phyloP scores from a whole-genome alignment of 2,329 filamentous ascomycete genomes.

The Colletotrichum siamense region DNA sequence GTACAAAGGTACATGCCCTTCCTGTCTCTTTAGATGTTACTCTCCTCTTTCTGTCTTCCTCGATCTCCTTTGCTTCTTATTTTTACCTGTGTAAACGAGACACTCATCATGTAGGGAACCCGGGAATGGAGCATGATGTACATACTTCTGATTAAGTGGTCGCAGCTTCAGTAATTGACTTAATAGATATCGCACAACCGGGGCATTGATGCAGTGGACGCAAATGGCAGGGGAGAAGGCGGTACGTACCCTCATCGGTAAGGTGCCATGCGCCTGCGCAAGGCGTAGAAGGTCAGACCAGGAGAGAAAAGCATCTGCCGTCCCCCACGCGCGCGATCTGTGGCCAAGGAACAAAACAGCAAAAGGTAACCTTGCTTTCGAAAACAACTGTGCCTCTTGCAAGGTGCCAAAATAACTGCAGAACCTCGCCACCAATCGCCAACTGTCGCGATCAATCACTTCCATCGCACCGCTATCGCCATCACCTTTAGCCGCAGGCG shows the following conservation, averaged over 20 bases:
- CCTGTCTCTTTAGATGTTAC: background rate
- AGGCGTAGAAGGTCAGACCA: background rate
- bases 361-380: background rate
- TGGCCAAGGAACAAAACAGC: background rate
- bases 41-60: background rate
- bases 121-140: background rate
- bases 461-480: background rate
- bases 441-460: background rate
- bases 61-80: background rate
- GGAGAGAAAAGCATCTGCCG: background rate
- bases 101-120: background rate
- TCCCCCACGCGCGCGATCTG: background rate
- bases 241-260: background rate
- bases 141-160: background rate
- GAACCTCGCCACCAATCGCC: background rate
- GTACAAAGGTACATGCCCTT: background rate
- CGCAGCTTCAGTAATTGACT: background rate
- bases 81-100: background rate
- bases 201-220: background rate
- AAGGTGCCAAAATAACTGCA: background rate
- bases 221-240: background rate
- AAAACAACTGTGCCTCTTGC: background rate
- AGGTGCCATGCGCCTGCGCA: background rate
- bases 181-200: background rate
- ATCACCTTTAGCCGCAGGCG: background rate